phyloP scores from a whole-genome alignment of 768 basidiomycete genomes.

The Brasilioporus rufonigricans region DNA sequence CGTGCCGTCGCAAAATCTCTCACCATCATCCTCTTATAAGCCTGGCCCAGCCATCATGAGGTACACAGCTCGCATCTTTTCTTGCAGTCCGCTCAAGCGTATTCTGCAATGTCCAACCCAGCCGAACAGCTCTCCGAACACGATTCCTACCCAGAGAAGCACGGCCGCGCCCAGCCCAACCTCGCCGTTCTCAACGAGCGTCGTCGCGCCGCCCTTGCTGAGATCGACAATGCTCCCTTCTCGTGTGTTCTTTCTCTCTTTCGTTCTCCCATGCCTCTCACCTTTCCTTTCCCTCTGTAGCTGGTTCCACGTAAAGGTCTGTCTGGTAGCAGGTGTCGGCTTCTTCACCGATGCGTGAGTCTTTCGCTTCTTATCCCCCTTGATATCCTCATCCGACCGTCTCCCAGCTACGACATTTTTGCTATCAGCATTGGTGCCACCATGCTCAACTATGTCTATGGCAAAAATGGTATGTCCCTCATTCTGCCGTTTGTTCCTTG shows the following conservation, averaged over 20 bases:
- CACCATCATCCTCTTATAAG: background rate
- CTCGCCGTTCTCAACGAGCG: slow-evolving; percentile 57
- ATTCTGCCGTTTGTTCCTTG: background rate
- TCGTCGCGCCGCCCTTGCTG: slow-evolving; percentile 76
- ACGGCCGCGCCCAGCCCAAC: slow-evolving; percentile 17
- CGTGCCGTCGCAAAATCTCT: background rate
- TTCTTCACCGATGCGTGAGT: slow-evolving; percentile 86
- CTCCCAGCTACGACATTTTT: slow-evolving; percentile 69
- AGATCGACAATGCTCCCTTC: slow-evolving; percentile 86
- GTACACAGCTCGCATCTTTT: background rate
- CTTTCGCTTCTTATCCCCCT: background rate
- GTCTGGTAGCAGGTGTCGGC: slow-evolving; percentile 71
- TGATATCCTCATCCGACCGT: background rate
- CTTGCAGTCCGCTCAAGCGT: background rate
- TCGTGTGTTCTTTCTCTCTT: slow-evolving; percentile 46
- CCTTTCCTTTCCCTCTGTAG: slow-evolving; percentile 33
- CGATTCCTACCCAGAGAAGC: slow-evolving; percentile 31
- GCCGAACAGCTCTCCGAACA: slow-evolving; percentile 28
- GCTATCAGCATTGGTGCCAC: slow-evolving; percentile 82
- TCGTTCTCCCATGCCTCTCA: too few relatives aligned
- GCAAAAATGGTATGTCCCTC: slow-evolving; percentile 22
- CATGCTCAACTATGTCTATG: slow-evolving; percentile 86
- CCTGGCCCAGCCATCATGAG: too few relatives aligned
- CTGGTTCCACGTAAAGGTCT: slow-evolving; percentile 84
- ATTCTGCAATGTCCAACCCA: slow-evolving; percentile 18